phyloP scores from a whole-genome alignment of 768 basidiomycete species.

The Pholiota conissans region DNA sequence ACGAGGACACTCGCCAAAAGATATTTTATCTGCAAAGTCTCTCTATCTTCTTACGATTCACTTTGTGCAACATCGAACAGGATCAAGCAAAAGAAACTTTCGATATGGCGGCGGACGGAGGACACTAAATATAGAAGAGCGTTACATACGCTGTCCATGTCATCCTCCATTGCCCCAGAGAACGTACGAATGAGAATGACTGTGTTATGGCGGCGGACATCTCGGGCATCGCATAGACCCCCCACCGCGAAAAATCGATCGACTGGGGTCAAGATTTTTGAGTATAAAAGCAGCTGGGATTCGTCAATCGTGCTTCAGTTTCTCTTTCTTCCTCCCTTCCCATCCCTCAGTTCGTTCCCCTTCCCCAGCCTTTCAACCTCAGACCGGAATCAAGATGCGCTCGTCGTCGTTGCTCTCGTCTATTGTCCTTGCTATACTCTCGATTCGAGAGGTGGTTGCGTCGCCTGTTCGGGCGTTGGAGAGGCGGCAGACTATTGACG shows the following conservation, averaged over 20 bases:
- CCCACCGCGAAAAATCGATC: not conserved
- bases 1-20: too few relatives aligned
- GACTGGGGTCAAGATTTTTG: not conserved
- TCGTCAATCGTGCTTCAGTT: not conserved
- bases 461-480: not conserved
- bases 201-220: not conserved
- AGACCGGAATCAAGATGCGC: conserved; percentile 6
- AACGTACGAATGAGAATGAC: too few relatives aligned
- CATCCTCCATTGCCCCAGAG: not conserved
- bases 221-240: not conserved
- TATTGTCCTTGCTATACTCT: conserved; percentile 2
- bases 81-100: not conserved
- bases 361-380: not conserved
- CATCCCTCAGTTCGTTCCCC: too few relatives aligned
- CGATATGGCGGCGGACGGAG: not conserved
- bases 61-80: not conserved
- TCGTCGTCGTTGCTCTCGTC: conserved; percentile 6
- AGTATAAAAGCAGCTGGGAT: not conserved
- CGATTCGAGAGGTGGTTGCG: not conserved
- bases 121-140: not conserved
- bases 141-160: not conserved
- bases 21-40: not conserved
- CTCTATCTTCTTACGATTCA: too few relatives aligned
- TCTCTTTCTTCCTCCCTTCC: not conserved
- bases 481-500: conserved; percentile 10